Evolutionary conservation across 2,329 filamentous ascomycete species (phyloP), one percentile per base, ranked within the genome.

Genomic region (Lecanoromycetidae sp.): DNA sequence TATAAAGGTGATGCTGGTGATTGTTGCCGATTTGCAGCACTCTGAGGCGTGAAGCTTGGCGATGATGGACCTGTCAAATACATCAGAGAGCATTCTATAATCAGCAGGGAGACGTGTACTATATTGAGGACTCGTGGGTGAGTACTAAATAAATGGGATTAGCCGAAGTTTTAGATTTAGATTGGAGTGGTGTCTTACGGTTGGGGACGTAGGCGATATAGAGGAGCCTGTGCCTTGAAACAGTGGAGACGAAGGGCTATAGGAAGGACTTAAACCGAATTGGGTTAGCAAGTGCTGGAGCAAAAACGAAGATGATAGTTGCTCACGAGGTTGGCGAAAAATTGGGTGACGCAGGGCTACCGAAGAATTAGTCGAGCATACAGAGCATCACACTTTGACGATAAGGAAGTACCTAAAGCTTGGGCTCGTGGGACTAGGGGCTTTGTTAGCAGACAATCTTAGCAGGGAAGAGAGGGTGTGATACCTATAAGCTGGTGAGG

Each of bases 1-100:
- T 85, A 86, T 37, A 41, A 42, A 79, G 46, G 82, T 81, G 55
- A 77, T 82, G 5, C 79, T 80, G 3, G 81, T 80, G 3, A 79
- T 81, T 48, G 44, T 34, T n/a, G n/a, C n/a, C n/a, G n/a, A n/a
- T n/a, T n/a, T n/a, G n/a, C n/a, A n/a, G n/a, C n/a, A n/a, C n/a
- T n/a, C n/a, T n/a, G n/a, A n/a, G n/a, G n/a, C n/a, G n/a, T n/a
- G n/a, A n/a, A n/a, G n/a, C n/a, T n/a, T n/a, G n/a, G n/a, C n/a
- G n/a, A n/a, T n/a, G n/a, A n/a, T n/a, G n/a, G n/a, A n/a, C n/a
- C n/a, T n/a, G n/a, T n/a, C n/a, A n/a, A n/a, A n/a, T n/a, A n/a
- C n/a, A n/a, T 46, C 23, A 46, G 46, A 12, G 46, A 46, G 15
- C 30, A 44, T 33, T 22, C 19, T 41, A 33, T 34, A 40, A 49